Evolutionary conservation across 371 early-diverging fungal species (phyloP), one percentile per base, ranked within the genome.

Genomic region (Mucor ambiguus): DNA sequence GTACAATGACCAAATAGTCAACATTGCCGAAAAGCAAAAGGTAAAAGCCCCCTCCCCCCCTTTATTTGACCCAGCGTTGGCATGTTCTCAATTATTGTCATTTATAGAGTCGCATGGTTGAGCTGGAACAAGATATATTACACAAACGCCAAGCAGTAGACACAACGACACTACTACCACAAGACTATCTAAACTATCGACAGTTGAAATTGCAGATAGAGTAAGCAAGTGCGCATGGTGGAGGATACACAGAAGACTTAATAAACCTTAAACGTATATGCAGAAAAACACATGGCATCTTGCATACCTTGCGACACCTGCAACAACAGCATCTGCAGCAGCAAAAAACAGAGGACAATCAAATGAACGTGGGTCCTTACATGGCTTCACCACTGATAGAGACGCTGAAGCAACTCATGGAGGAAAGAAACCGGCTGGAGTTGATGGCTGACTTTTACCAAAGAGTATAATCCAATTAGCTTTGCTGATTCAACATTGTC

Each of bases 241-340:
- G 41, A 12, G 18, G 18, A 41, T 1, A 18, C 18, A 46, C 3
- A 41, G 18, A 46, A 46, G 3, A 22, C 20, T 46, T 46, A 22
- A 29, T 41, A 18, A 41, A 28, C 18, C 18, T 44, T 44, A n/a
- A 44, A 4, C 18, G 29, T n/a, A 29, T 60, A 46, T 60, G 60
- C 60, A 60, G 60, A 12, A 26, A 44, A 60, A 60, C 60, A 60
- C 60, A 60, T 46, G 60, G 60, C 60, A 60, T 60, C 30, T 32
- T 60, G 60, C 60, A 60, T 43, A 20, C 22, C 29, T 32, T 60
- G n/a, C n/a, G 46, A 20, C 46, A 57, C 35, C 57, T 30, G 29
- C 57, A 59, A n/a, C 35, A 41, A 14, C 22, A 24, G 20, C 22
- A 18, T 26, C 22, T 26, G 20, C 30, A 30, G 3, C 12, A 24